phyloP scores from a whole-genome alignment of 805 yeast species.

The Barnettozyma californica region DNA sequence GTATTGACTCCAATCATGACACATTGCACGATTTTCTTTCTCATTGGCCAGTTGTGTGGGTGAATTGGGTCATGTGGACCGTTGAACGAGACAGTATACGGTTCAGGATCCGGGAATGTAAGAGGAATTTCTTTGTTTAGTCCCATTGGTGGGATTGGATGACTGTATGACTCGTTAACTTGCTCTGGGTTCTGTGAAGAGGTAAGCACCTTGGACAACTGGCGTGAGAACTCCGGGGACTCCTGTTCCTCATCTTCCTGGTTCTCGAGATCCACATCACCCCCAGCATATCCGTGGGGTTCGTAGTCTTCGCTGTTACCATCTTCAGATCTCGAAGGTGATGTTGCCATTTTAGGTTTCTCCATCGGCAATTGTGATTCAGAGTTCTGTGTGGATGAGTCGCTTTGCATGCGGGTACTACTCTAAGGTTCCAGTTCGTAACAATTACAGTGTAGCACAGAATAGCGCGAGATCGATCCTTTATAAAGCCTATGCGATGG shows the following conservation, averaged over 20 bases:
- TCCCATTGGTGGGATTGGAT: slow-evolving; percentile 58
- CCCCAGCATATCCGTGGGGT: not conserved
- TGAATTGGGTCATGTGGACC: slow-evolving; percentile 76
- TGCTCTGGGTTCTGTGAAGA: slow-evolving; percentile 27
- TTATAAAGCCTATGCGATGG: not conserved
- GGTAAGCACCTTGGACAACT: slow-evolving; percentile 39
- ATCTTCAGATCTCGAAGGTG: not conserved
- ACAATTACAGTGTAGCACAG: no score
- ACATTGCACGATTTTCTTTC: slow-evolving; percentile 42
- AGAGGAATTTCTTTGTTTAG: slow-evolving; percentile 40
- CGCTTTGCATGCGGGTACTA: not conserved
- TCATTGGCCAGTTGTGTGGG: slow-evolving; percentile 71
- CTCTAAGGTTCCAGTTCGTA: no score
- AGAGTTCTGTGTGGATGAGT: not conserved
- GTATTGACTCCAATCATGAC: slow-evolving; percentile 44
- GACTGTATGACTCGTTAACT: slow-evolving; percentile 27
- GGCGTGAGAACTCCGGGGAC: slow-evolving; percentile 21
- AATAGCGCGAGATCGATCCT: not conserved
- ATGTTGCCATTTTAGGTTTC: not conserved
- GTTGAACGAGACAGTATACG: slow-evolving; percentile 67
- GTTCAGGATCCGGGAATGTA: slow-evolving; percentile 53
- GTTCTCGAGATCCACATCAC: not conserved
- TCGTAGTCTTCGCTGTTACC: not conserved
- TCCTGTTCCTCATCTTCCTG: not conserved
- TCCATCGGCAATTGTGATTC: not conserved